Evolutionary conservation across 1,284 basidiomycete species (phyloP), one percentile per base, ranked within the genome.

Genomic region (Phellopilus nigrolimitatus): DNA sequence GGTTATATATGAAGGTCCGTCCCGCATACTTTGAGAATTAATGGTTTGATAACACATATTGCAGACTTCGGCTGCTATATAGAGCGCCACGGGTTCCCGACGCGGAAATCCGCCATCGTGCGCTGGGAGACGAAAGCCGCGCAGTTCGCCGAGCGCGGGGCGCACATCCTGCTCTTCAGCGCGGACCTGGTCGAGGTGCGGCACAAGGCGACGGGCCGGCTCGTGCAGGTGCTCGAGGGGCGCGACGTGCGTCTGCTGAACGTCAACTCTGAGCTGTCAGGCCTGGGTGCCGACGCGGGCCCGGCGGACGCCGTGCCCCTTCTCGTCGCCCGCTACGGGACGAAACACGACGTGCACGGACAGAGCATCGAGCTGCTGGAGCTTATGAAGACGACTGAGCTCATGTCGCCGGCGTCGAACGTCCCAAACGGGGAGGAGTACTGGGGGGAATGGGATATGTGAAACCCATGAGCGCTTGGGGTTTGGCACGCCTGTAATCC

Each of bases 371-470:
- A 72, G 61, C 68, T 90, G 42, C 68, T 84, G 2, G 83, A 91
- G 65, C 66, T 90, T 55, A 66, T 83, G 56, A 79, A 87, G 68
- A 90, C 88, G 5, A 62, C 71, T 28, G 82, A 82, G 57, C 68
- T 82, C 38, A 62, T 54, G 25, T 36, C 64, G 34, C 57, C 68
- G 25, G 62, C 69, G n/a, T 30, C 62, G 17, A 60, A 60, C 31
- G 37, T 22, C 5, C 15, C 21, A 17, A n/a, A 4, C 6, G 34
- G 28, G 37, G 66, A 67, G 13, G 62, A 61, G 30, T 57, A 80
- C 42, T 88, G 84, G 84, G 82, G 82, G 41, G 83, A 84, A 58
- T 87, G 84, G 80, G 83, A 86, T 61, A 80, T 84, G 78, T 79
- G 38, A 39, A 36, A 3, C 8, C 4, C 2, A 8, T 8, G 34